phyloP scores from a whole-genome alignment of 129 eudicot species.

The Kitagawia praeruptora region DNA sequence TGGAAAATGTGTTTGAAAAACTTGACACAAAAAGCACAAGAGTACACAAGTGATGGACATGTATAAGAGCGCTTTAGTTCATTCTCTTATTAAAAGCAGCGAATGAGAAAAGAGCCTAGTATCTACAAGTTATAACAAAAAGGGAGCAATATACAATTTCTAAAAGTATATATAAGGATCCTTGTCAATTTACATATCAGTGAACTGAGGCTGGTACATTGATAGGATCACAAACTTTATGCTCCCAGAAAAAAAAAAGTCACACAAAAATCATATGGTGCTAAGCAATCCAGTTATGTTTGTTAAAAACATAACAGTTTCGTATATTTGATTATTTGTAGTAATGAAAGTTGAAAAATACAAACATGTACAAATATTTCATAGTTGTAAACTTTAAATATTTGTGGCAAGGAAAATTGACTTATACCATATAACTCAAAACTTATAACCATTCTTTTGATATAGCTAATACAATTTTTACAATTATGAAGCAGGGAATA shows the following conservation, averaged over 20 bases:
- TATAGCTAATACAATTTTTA: neutral
- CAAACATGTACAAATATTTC: neutral
- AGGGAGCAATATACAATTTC: neutral
- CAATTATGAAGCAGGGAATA: neutral
- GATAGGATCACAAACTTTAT: neutral
- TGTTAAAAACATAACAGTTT: neutral
- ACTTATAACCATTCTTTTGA: neutral
- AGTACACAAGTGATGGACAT: neutral
- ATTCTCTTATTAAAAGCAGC: neutral
- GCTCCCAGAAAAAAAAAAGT: neutral
- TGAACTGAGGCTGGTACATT: neutral
- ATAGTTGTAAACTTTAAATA: neutral
- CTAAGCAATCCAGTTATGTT: neutral
- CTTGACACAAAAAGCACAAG: neutral
- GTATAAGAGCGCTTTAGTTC: neutral
- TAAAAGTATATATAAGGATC: too few species aligned
- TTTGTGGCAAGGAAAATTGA: neutral
- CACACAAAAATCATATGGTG: neutral
- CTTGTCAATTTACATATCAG: neutral
- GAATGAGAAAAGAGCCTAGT: neutral
- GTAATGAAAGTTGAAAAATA: neutral
- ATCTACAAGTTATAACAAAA: neutral
- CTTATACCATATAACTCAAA: too few species aligned
- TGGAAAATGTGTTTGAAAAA: neutral
- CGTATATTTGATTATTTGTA: neutral